These are phyloP conservation scores for Sordaria brevicollis DNA, from an alignment of 495 filamentous ascomycete species.

Conservation along the genomic window DNA sequence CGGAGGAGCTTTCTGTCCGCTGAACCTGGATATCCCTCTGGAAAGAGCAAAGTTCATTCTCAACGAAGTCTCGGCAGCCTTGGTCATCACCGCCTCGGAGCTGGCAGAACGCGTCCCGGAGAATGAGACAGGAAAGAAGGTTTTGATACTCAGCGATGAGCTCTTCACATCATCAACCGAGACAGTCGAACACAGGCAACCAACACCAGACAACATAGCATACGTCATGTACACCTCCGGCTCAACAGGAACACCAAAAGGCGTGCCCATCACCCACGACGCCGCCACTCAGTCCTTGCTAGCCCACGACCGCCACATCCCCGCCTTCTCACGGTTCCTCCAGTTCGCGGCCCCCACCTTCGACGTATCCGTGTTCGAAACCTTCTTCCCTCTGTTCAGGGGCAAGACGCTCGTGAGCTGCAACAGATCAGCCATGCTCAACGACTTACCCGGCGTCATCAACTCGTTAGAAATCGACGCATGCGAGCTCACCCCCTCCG, in stretches of 20 bases:
- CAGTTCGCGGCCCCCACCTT: conserved; percentile 85
- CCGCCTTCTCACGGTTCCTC: conserved; percentile 61
- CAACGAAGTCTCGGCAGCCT: conserved; percentile 49
- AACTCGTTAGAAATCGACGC: conserved; percentile 59
- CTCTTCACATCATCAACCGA: background rate
- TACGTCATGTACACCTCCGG: conserved; percentile 92
- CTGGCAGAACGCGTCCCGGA: conserved; percentile 22
- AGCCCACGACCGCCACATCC: conserved; percentile 66
- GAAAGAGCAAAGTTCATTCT: conserved; percentile 68
- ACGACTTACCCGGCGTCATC: conserved; percentile 57
- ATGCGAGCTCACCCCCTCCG: conserved; percentile 74
- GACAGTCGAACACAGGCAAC: background rate
- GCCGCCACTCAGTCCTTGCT: conserved; percentile 68
- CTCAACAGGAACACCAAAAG: conserved; percentile 82
- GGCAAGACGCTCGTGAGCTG: conserved; percentile 62
- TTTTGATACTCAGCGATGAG: conserved; percentile 20
- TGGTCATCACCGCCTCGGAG: conserved; percentile 41
- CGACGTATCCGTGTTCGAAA: conserved; percentile 82
- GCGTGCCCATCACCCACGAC: conserved; percentile 65
- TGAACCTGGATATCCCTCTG: conserved; percentile 58
- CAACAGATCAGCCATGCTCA: conserved; percentile 50
- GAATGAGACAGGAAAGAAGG: conserved; percentile 2
- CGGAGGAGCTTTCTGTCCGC: conserved; percentile 70
- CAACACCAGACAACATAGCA: conserved; percentile 42
- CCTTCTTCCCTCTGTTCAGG: conserved; percentile 70